Conservation (phyloP, 2,329 filamentous ascomycete genomes). For the Arthrocladium fulminans region DNA sequence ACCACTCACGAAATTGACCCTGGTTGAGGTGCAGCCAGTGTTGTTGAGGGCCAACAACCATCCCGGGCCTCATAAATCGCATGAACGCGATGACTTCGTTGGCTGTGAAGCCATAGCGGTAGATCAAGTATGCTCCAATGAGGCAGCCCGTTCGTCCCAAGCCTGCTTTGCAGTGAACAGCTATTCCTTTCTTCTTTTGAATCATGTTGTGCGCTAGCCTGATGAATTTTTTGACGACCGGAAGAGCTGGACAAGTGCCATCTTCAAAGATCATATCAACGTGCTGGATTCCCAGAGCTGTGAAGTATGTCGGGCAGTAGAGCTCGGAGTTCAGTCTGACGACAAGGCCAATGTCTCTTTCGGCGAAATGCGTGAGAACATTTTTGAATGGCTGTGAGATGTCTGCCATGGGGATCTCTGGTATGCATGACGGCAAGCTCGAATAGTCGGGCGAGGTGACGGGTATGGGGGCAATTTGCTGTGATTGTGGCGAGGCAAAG, state of each 20-base stretch:
- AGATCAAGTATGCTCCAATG: slow-evolving; percentile 95
- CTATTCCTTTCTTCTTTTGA: slow-evolving; percentile 83
- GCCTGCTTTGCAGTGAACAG: slow-evolving; percentile 97
- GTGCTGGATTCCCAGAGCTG: slow-evolving; percentile 86
- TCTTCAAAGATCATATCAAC: slow-evolving; percentile 99
- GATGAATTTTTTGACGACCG: slow-evolving; percentile 89
- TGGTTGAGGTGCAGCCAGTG: slow-evolving; percentile 99
- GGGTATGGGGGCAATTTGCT: slow-evolving; percentile 63
- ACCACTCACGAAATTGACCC: slow-evolving; percentile 96
- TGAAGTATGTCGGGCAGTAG: slow-evolving; percentile 96
- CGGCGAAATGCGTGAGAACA: slow-evolving; percentile 78
- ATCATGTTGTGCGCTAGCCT: slow-evolving; percentile 92
- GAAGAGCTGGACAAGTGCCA: slow-evolving; percentile 83
- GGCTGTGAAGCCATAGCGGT: slow-evolving; percentile 91
- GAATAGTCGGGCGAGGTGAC: slow-evolving; percentile 64
- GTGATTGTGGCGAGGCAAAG: slow-evolving; percentile 87
- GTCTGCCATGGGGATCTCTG: slow-evolving; percentile 59
- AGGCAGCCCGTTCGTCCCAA: slow-evolving; percentile 90
- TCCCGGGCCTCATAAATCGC: slow-evolving; percentile 97
- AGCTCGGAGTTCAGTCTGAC: slow-evolving; percentile 92
- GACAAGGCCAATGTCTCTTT: slow-evolving; percentile 82
- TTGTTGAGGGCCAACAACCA: slow-evolving; percentile 97
- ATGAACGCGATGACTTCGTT: slow-evolving; percentile 97
- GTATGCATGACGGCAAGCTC: slow-evolving; percentile 65
- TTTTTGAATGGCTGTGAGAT: slow-evolving; percentile 91